Conservation (phyloP, 768 basidiomycete species). For the Mycena indigotica region DNA sequence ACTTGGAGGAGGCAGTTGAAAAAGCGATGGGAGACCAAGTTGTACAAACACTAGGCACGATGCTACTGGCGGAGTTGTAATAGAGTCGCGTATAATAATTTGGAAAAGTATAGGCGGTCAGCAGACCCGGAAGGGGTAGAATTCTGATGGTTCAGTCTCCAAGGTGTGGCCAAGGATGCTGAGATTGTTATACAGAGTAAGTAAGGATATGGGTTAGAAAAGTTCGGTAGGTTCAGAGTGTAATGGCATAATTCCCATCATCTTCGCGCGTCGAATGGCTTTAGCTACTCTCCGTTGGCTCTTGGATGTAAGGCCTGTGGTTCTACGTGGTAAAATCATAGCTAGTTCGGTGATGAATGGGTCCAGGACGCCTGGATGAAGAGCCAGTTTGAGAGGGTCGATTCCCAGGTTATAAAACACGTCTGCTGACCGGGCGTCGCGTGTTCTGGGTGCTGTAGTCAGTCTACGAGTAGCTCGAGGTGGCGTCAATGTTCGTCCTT, state of each 20-base stretch:
- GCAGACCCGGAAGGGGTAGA: conserved; percentile 22
- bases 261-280: conserved; percentile 84
- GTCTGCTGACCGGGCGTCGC: conserved; percentile 60
- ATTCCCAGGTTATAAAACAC: conserved; percentile 70
- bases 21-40: conserved; percentile 98
- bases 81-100: conserved; percentile 9
- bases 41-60: conserved; percentile 91
- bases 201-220: conserved; percentile 3
- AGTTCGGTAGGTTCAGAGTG: too few species aligned
- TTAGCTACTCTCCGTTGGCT: conserved; percentile 79
- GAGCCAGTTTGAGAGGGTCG: conserved; percentile 71
- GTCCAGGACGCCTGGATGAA: conserved; percentile 60
- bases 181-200: not conserved
- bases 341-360: conserved; percentile 73
- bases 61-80: conserved; percentile 88
- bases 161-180: conserved; percentile 4
- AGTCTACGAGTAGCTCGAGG: conserved; percentile 31
- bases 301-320: conserved; percentile 74
- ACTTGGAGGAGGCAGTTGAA: conserved; percentile 96
- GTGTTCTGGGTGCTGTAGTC: conserved; percentile 56
- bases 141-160: conserved; percentile 11
- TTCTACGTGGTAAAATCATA: conserved; percentile 70
- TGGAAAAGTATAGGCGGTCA: conserved; percentile 5
- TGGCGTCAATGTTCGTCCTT: conserved; percentile 35
- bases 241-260: conserved; percentile 84